A percentile compares a stretch with the other conserved stretches of the same genome.
phyloP scores from a whole-genome alignment of 106 monocot species.

The Platanthera guangdongensis region DNA sequence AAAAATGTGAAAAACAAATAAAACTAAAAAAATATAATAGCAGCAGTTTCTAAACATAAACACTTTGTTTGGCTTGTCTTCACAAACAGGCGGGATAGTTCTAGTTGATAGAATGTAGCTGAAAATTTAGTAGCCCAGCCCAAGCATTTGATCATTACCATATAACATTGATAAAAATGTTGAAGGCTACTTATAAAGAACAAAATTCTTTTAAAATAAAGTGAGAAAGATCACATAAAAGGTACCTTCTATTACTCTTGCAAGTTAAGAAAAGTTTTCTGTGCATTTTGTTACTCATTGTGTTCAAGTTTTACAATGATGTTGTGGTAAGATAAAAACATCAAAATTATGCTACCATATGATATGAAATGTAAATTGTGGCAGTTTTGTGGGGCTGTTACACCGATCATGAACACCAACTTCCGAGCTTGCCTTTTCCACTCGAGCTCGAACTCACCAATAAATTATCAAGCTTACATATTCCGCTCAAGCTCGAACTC shows the following conservation, averaged over 20 bases:
- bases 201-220: constrained; percentile 3
- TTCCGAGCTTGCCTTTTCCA: too few species aligned
- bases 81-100: neutral
- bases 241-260: neutral
- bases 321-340: too few species aligned
- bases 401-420: too few species aligned
- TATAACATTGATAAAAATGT: neutral
- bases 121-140: neutral
- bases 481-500: too few species aligned
- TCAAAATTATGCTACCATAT: too few species aligned
- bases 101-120: neutral
- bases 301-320: too few species aligned
- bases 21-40: neutral
- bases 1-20: neutral
- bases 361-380: too few species aligned
- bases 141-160: neutral
- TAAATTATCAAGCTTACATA: too few species aligned
- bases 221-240: neutral
- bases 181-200: neutral
- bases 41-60: neutral
- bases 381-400: too few species aligned
- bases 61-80: neutral
- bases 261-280: neutral
- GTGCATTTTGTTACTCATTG: too few species aligned
- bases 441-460: too few species aligned